Percentiles rank a stretch among this genome's conserved stretches.
Evolutionary conservation across 2,329 filamentous ascomycete genomes (phyloP).

Genomic region (Incumbomyces lentus): DNA sequence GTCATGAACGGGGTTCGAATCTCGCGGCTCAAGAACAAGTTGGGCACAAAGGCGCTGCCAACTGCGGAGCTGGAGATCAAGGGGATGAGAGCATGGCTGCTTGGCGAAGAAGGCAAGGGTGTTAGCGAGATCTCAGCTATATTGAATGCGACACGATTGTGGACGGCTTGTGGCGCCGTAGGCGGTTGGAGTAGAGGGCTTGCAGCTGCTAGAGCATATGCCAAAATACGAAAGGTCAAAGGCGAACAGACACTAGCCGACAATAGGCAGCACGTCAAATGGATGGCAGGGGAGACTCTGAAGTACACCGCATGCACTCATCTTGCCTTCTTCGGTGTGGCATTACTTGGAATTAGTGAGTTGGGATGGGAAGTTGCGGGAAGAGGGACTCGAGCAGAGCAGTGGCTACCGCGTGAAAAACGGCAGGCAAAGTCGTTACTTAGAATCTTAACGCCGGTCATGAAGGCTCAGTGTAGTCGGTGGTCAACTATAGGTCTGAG

Average conservation of each 20-base stretch:
- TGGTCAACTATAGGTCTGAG: slow-evolving; percentile 24
- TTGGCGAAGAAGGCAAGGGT: slow-evolving; percentile 52
- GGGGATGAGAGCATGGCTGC: slow-evolving; percentile 46
- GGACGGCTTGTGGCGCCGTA: slow-evolving; percentile 20
- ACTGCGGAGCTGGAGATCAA: slow-evolving; percentile 58
- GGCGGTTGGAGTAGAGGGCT: slow-evolving; percentile 21
- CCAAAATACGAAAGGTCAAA: slow-evolving; percentile 19
- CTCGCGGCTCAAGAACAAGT: slow-evolving; percentile 56
- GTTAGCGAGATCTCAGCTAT: slow-evolving; percentile 53
- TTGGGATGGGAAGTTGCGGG: slow-evolving; percentile 23
- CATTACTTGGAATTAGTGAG: slow-evolving; percentile 20
- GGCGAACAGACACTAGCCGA: slow-evolving; percentile 30
- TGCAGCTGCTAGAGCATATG: slow-evolving; percentile 20
- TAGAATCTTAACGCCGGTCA: slow-evolving; percentile 18
- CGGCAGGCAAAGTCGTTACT: slow-evolving; percentile 10
- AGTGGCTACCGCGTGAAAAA: slow-evolving; percentile 10
- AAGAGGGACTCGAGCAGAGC: slow-evolving; percentile 5
- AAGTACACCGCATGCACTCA: slow-evolving; percentile 21
- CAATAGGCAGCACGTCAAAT: slow-evolving; percentile 19
- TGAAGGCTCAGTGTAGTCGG: slow-evolving; percentile 29
- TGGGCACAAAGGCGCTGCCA: slow-evolving; percentile 54
- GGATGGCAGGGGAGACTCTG: slow-evolving; percentile 19
- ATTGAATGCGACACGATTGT: slow-evolving; percentile 46
- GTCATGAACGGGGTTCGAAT: slow-evolving; percentile 57
- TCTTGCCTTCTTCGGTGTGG: slow-evolving; percentile 20